These are phyloP conservation scores for Auxenochlorella pyrenoidosa DNA, from an alignment of 139 green algal genomes.

Conservation along the genomic window DNA sequence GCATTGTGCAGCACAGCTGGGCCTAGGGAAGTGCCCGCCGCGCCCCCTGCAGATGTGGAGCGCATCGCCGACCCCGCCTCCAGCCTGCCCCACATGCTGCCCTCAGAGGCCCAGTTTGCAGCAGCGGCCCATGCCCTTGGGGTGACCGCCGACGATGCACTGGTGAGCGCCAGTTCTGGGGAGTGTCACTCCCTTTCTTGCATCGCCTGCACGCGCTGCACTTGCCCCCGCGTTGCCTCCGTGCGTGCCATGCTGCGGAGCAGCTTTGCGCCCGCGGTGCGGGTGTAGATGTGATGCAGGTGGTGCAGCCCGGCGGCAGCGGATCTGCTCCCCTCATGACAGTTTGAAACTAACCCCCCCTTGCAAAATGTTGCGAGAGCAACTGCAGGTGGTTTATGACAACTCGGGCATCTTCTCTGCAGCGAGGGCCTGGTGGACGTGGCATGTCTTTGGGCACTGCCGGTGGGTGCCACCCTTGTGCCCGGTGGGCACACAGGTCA, in stretches of 20 bases:
- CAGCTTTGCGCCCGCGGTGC: no score
- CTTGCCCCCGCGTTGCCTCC: no score
- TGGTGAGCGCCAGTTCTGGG: constrained; percentile 59
- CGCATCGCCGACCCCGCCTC: constrained; percentile 50
- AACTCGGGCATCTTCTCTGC: constrained; percentile 84
- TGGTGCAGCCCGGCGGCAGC: no score
- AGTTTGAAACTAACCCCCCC: no score
- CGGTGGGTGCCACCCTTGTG: not conserved
- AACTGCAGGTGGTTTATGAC: constrained; percentile 86
- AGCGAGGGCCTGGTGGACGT: constrained; percentile 93
- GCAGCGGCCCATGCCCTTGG: constrained; percentile 85
- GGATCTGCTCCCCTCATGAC: no score
- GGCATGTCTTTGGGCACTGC: constrained; percentile 84
- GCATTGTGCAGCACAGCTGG: not conserved
- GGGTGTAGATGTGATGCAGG: no score
- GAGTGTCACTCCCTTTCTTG: no score
- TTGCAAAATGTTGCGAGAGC: no score
- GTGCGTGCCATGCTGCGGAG: no score
- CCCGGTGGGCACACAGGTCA: no score
- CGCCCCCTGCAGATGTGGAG: constrained; percentile 62
- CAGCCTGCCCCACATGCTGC: constrained; percentile 88
- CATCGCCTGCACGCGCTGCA: no score
- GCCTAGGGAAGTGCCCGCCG: no score
- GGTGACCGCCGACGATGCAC: constrained; percentile 64
- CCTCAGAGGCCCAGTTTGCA: constrained; percentile 72